A percentile compares a stretch with the other conserved stretches of the same genome.
These are phyloP conservation scores for Logfia minima DNA, from an alignment of 129 eudicot species.

Conservation along the genomic window DNA sequence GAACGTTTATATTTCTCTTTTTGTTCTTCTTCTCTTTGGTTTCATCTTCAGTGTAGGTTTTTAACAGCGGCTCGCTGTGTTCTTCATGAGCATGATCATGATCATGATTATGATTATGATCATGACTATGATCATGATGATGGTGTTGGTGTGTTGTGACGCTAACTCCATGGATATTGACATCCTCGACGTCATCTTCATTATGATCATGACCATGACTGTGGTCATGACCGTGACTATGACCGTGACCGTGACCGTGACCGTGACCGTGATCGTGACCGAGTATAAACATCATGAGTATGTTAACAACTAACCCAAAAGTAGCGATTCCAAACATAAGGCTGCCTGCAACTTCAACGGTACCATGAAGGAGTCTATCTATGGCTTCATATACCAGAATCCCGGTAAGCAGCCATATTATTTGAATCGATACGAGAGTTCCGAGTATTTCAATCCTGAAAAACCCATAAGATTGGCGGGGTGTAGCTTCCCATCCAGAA, in stretches of 20 bases:
- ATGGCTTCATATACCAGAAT: slow-evolving; percentile 67
- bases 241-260: slow-evolving; percentile 40
- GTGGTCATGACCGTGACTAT: background rate
- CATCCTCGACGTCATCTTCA: slow-evolving; percentile 39
- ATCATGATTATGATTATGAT: slow-evolving; percentile 27
- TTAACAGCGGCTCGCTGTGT: slow-evolving; percentile 39
- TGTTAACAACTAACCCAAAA: slow-evolving; percentile 59
- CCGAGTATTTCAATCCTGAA: slow-evolving; percentile 73
- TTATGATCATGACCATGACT: slow-evolving; percentile 24
- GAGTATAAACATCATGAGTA: slow-evolving; percentile 50
- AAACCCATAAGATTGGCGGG: slow-evolving; percentile 67
- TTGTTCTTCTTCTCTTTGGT: slow-evolving; percentile 35
- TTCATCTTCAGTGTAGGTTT: slow-evolving; percentile 21
- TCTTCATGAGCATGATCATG: slow-evolving; percentile 30
- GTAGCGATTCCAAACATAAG: slow-evolving; percentile 65
- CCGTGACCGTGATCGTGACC: slow-evolving; percentile 58
- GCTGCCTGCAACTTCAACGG: slow-evolving; percentile 58
- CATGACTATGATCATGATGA: slow-evolving; percentile 26
- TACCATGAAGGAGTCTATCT: slow-evolving; percentile 40
- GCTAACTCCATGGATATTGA: slow-evolving; percentile 44
- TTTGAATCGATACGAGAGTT: slow-evolving; percentile 62
- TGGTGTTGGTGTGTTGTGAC: slow-evolving; percentile 44
- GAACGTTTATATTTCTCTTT: slow-evolving; percentile 48
- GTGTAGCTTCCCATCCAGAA: slow-evolving; percentile 73
- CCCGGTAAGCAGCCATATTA: slow-evolving; percentile 68